Base-by-base conservation (phyloP, 2,329 filamentous ascomycete species). In the Rachicladosporium sp. region DNA sequence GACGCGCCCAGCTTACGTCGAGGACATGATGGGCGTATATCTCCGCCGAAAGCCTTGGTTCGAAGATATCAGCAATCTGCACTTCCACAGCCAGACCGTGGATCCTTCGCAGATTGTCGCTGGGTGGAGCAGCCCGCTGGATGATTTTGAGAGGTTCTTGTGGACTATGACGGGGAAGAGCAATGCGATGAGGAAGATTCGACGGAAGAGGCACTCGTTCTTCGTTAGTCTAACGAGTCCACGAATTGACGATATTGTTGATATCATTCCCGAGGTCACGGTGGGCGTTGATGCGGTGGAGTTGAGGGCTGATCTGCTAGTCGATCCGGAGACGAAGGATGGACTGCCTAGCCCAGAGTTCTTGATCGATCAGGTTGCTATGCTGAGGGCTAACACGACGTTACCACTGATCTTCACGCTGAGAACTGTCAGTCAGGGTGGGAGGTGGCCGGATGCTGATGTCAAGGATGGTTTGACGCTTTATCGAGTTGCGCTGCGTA, bases 271-370 rank as follows among this genome's bases (percentile, higher is more conserved):
- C 2, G 69, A 76, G 37, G 80, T 87, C 33, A 77, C 82, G 10
- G 78, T 93, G 31, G 91, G 91, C 4, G 82, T 84, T 6, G 89
- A 98, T 63, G 91, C 89, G 2, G 85, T 96, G 8, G 91, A 98
- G 62, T 65, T 98, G 38, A 78, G 91, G n/a, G 84, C 94, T 4
- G 91, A 98, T 62, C 68, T 98, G 32, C 72, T 98, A 10, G 73
- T 82, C 45, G 82, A 95, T 53, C 75, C 78, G 4, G 70, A 76
- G 3, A 66, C 66, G 9, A 57, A 67, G 12, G 65, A 66, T 35
- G 73, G 71, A 0, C 65, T 80, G 37, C 76, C 78, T 6, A 71
- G 74, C 0, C 63, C 77, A 1, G 86, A 93, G 43, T 93, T 82
- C 46, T 74, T 98, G 29, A 76, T 78, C 35, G 76, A 82, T 19